Evolutionary conservation across 75 land plant species (phyloP), one percentile per base, ranked within the genome.

Genomic region (Selaginella moellendorffii): DNA sequence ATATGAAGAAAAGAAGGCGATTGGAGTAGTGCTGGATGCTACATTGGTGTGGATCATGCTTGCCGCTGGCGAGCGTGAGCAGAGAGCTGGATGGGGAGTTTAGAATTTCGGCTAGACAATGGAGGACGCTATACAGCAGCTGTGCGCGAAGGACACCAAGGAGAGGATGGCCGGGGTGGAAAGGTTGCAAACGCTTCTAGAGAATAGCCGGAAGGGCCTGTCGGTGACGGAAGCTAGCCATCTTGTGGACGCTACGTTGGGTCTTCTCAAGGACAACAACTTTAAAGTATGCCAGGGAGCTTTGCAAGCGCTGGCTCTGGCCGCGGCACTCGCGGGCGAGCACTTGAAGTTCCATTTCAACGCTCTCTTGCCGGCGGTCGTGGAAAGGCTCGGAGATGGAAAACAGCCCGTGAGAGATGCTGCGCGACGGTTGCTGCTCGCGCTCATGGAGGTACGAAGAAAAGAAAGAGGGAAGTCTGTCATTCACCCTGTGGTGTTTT

Each of bases 381-480:
- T 56, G 8, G 59, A 56, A 19, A 56, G 59, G 59, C 24, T 56
- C 9, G 59, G 59, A 56, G 59, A 56, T 56, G 59, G 21, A 8
- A 56, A 56, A 25, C 59, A 19, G 25, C n/a, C 59, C 8, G 59
- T 56, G 5, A 5, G 59, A 56, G 59, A 56, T 56, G 59, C 59
- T n/a, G 8, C 59, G 5, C 8, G 59, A 8, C 21, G 59, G 8
- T 24, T 56, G 24, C 59, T 56, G 21, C 59, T 56, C 9, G 24
- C 59, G n/a, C 24, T 56, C 9, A 56, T 56, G 21, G n/a, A 21
- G 59, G 21, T 56, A 14, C 14, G 14, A 36, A 5, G 14, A 5
- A 36, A 36, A 36, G 14, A 36, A 36, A 36, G n/a, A n/a, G n/a
- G n/a, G n/a, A n/a, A n/a, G n/a, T n/a, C n/a, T n/a, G n/a, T n/a